Evolutionary conservation across 352 stramenopile genomes (phyloP).

Genomic region (Phytopythium mirpurense): DNA sequence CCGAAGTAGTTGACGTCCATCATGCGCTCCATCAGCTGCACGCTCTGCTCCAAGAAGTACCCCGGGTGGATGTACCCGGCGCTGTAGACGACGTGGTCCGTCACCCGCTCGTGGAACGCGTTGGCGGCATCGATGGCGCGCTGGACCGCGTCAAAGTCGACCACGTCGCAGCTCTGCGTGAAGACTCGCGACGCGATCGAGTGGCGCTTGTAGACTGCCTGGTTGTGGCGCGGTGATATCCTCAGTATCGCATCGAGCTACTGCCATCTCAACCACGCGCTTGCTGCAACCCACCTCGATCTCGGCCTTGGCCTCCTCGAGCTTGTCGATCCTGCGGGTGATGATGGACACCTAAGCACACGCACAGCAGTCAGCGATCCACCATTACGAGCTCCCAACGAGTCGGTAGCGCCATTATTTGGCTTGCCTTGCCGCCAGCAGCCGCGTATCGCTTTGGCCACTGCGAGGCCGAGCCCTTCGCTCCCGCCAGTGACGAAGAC

Average conservation of each 20-base stretch:
- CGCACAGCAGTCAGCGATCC: no score
- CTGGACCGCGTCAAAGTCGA: slow-evolving; percentile 28
- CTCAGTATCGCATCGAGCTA: no score
- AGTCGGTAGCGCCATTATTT: no score
- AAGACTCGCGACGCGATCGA: slow-evolving; percentile 17
- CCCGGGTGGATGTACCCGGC: slow-evolving; percentile 33
- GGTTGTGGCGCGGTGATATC: no score
- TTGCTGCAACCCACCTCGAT: slow-evolving; percentile 13
- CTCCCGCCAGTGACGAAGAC: slow-evolving; percentile 27
- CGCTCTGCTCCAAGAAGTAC: slow-evolving; percentile 53
- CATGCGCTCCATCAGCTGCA: slow-evolving; percentile 23
- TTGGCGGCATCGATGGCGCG: slow-evolving; percentile 36
- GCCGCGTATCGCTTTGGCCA: slow-evolving; percentile 38
- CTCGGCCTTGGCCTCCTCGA: slow-evolving; percentile 30
- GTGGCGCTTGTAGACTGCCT: slow-evolving; percentile 12
- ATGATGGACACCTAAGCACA: slow-evolving; percentile 24
- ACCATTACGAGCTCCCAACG: no score
- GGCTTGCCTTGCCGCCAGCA: slow-evolving; percentile 32
- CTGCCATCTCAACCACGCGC: no score
- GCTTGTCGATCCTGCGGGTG: slow-evolving; percentile 22
- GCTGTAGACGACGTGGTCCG: slow-evolving; percentile 46
- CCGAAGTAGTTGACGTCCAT: slow-evolving; percentile 71
- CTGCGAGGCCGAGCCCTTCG: slow-evolving; percentile 34
- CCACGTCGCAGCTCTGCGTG: slow-evolving; percentile 41
- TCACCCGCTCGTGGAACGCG: slow-evolving; percentile 30